Evolutionary conservation across 2,329 filamentous ascomycete species (phyloP), one percentile per base, ranked within the genome.

Genomic region (Diaporthe citrichinensis): DNA sequence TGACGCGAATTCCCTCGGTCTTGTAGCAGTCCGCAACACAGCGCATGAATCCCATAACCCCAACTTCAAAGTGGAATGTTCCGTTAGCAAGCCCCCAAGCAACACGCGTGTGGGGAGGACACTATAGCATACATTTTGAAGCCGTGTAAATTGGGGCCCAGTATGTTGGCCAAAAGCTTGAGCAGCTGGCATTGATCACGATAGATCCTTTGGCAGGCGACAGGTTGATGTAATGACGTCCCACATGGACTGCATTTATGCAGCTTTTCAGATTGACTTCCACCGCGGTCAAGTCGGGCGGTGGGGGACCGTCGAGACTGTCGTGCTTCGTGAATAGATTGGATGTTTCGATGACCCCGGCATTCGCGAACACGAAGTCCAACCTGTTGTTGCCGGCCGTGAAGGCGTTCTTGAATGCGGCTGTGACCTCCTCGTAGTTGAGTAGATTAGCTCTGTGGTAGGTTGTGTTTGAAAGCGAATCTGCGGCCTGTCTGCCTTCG

Each of bases 321-420:
- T 74, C 71, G 7, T 69, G 51, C 28, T 49, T 78, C 6, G 14
- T 46, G 72, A 78, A 87, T 79, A 86, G 86, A 73, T 85, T 85
- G 72, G 81, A 78, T 25, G 81, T 79, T 72, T 87, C 85, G 10
- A 87, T 80, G 31, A 87, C 83, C 1, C 87, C 87, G 0, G 87
- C 87, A 73, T 88, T 88, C 23, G 86, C 87, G 77, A 86, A 88
- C 46, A 88, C 86, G 76, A 88, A 87, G 80, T 88, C 87, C 23
- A 88, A 61, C 3, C 83, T 79, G 20, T 72, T 49, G 44, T 53
- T 44, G 4, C 67, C 73, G 4, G 78, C 75, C 7, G 80, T 76
- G 79, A 84, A 87, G 12, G 83, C 79, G 23, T 76, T 77, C 61
- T 87, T 81, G 73, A 87, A 88, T 72, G 36, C 81, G 76, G 3